Conservation (phyloP, 1,139 yeast species). For the Citeromyces hawaiiensis region DNA sequence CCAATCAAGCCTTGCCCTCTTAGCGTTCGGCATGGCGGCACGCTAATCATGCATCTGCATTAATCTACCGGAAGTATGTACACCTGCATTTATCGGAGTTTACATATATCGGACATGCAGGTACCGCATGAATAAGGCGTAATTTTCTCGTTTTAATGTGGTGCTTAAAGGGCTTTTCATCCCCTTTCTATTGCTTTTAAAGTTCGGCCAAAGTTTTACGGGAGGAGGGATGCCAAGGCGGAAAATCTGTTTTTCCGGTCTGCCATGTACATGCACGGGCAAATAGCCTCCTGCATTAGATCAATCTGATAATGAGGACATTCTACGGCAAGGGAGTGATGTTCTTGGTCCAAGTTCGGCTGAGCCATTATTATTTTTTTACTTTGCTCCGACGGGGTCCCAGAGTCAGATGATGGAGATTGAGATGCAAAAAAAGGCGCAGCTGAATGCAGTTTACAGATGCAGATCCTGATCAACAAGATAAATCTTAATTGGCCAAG, state of each 20-base stretch:
- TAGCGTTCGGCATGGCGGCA: neutral
- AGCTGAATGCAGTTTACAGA: no score
- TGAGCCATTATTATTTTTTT: no score
- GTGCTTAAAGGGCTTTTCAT: no score
- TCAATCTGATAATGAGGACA: neutral
- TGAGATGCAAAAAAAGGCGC: no score
- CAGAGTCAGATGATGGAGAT: no score
- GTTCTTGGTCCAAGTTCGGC: no score
- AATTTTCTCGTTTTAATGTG: no score
- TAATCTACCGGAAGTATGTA: neutral
- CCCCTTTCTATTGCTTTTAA: no score
- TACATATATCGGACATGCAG: neutral
- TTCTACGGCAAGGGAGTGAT: no score
- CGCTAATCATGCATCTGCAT: neutral
- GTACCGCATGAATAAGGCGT: no score
- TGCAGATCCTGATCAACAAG: neutral
- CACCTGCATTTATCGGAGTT: neutral
- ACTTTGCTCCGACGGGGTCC: no score
- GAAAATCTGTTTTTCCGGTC: neutral
- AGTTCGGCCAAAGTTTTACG: no score
- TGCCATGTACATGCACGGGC: neutral
- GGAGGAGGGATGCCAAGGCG: neutral
- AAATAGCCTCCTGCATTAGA: neutral
- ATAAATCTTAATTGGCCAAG: neutral
- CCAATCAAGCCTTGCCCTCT: neutral